Percentiles rank a stretch among this genome's conserved stretches.
phyloP scores from a whole-genome alignment of 2,329 filamentous ascomycete genomes.

The Epichloe uncinata region DNA sequence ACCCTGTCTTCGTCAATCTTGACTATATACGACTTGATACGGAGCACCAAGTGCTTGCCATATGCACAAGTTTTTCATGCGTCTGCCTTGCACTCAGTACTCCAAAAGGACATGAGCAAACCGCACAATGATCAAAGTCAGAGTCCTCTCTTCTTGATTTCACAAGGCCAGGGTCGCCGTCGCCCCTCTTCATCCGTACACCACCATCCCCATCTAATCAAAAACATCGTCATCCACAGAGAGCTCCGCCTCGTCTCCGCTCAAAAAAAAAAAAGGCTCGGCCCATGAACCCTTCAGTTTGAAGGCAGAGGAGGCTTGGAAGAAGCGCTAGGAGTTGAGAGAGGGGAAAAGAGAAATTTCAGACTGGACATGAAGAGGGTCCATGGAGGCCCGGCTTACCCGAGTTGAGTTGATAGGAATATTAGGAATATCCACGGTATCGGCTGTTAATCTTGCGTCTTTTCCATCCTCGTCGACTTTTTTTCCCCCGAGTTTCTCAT shows the following conservation, averaged over 20 bases:
- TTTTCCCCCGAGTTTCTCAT: background rate
- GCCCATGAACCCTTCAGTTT: background rate
- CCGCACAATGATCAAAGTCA: background rate
- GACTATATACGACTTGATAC: background rate
- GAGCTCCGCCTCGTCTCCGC: slow-evolving; percentile 5
- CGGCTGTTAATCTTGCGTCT: background rate
- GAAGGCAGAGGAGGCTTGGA: background rate
- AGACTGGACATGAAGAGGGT: background rate
- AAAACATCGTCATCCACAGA: slow-evolving; percentile 2
- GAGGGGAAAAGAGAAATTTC: background rate
- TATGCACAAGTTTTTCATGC: background rate
- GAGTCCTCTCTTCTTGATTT: background rate
- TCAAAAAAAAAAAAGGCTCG: background rate
- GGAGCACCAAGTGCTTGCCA: background rate
- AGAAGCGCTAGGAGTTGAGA: background rate
- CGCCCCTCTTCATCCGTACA: background rate
- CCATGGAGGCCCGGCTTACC: background rate
- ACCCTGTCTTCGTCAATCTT: background rate
- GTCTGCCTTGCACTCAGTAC: no score
- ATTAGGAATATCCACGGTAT: background rate
- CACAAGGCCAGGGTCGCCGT: no score
- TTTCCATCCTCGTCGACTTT: background rate
- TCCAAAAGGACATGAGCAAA: background rate
- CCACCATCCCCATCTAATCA: slow-evolving; percentile 1
- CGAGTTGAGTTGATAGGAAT: background rate